Conservation (phyloP, 192 early-diverging fungal species). For the Glomus cerebriforme region DNA sequence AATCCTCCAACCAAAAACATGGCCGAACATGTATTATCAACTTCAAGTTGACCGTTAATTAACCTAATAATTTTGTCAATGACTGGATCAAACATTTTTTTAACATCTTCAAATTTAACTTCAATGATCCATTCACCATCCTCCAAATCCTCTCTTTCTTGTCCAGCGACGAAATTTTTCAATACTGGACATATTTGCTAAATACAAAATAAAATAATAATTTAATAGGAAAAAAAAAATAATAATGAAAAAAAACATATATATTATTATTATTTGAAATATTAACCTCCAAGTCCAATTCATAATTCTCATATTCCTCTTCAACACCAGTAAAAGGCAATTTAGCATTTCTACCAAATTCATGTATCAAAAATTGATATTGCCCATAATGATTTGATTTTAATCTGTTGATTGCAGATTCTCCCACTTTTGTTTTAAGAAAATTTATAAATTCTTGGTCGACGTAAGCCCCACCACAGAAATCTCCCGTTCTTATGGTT, state of each 20-base stretch:
- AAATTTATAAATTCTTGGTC: slow-evolving; percentile 27
- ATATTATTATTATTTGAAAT: no score
- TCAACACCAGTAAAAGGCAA: slow-evolving; percentile 3
- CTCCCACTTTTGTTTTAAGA: slow-evolving; percentile 1
- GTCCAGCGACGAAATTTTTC: not conserved
- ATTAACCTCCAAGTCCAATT: not conserved
- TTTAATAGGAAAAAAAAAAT: not conserved
- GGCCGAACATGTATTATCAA: slow-evolving; percentile 35
- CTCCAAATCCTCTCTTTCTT: not conserved
- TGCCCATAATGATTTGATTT: slow-evolving; percentile 16
- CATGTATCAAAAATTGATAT: slow-evolving; percentile 19
- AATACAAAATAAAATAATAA: no score
- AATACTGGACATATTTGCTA: slow-evolving; percentile 1
- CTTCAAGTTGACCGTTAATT: slow-evolving; percentile 47
- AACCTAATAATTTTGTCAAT: slow-evolving; percentile 42
- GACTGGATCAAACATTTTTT: slow-evolving; percentile 53
- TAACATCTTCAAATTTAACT: slow-evolving; percentile 10
- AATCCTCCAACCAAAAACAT: slow-evolving; percentile 58
- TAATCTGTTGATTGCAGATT: not conserved
- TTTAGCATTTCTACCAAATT: slow-evolving; percentile 3
- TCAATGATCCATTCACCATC: slow-evolving; percentile 24
- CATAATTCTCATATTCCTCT: not conserved
- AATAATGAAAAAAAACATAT: no score
- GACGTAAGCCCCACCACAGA: slow-evolving; percentile 11
- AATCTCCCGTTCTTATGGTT: slow-evolving; percentile 17